Evolutionary conservation across 2,329 filamentous ascomycete genomes (phyloP).

Genomic region (Geoglossum cookeanum): DNA sequence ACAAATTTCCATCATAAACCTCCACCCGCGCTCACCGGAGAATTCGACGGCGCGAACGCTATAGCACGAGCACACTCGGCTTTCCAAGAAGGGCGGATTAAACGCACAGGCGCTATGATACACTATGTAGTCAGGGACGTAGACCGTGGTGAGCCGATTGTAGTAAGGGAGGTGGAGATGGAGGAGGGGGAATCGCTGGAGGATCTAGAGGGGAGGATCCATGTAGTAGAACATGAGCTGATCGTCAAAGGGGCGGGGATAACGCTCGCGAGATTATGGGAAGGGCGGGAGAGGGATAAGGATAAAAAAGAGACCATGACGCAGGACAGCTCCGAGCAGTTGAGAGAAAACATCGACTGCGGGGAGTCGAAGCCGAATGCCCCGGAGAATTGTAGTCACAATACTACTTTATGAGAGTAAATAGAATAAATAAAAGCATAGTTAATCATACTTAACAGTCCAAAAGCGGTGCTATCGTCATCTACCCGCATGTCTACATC

Average conservation of each 20-base stretch:
- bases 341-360: no score
- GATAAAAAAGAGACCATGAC: background rate
- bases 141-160: slow-evolving; percentile 57
- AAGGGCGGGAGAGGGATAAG: slow-evolving; percentile 10
- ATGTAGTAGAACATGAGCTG: slow-evolving; percentile 54
- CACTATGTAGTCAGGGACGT: slow-evolving; percentile 70
- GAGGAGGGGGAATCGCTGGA: slow-evolving; percentile 42
- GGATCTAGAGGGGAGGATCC: slow-evolving; percentile 52
- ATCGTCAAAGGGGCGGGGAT: slow-evolving; percentile 55
- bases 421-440: no score
- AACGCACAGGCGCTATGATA: slow-evolving; percentile 65
- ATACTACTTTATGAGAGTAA: no score
- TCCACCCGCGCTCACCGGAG: slow-evolving; percentile 61
- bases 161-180: slow-evolving; percentile 47
- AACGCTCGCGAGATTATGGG: slow-evolving; percentile 24
- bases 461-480: no score
- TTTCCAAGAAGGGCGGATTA: slow-evolving; percentile 46
- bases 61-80: slow-evolving; percentile 63
- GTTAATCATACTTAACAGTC: no score
- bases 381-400: no score
- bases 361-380: no score
- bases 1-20: slow-evolving; percentile 55
- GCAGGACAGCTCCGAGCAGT: no score
- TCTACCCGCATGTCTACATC: no score
- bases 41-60: slow-evolving; percentile 58